phyloP scores from a whole-genome alignment of 2,329 filamentous ascomycete genomes.

The Cladosporium sp. region DNA sequence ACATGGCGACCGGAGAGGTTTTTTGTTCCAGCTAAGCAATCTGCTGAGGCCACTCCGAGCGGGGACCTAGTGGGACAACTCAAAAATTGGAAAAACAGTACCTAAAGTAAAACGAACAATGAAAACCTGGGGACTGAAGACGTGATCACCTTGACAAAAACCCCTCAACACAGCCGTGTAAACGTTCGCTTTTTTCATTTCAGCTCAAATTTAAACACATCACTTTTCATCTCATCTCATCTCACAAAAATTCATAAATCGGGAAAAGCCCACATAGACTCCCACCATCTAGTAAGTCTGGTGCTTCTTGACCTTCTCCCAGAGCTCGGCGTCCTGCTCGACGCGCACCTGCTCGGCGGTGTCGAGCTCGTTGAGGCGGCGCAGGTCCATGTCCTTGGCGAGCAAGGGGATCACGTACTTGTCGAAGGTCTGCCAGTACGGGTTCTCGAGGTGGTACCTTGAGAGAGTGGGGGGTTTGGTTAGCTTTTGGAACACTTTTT shows the following conservation, averaged over 20 bases:
- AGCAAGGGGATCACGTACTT: slow-evolving; percentile 67
- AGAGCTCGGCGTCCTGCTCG: slow-evolving; percentile 30
- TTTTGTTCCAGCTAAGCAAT: too few species aligned
- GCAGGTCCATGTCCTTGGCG: slow-evolving; percentile 65
- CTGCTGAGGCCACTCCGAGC: too few species aligned
- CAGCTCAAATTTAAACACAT: not conserved
- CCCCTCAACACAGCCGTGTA: too few species aligned
- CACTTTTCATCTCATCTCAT: not conserved
- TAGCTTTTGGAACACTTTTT: not conserved
- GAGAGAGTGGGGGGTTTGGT: slow-evolving; percentile 6
- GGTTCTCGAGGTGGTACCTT: slow-evolving; percentile 53
- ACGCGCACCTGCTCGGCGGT: slow-evolving; percentile 42
- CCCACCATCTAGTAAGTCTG: slow-evolving; percentile 29
- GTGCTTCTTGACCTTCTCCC: slow-evolving; percentile 33
- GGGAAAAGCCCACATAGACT: too few species aligned
- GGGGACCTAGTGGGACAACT: too few species aligned
- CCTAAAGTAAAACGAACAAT: too few species aligned
- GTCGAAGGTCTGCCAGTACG: slow-evolving; percentile 73
- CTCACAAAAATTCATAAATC: too few species aligned
- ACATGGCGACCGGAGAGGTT: too few species aligned
- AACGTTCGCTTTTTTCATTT: not conserved
- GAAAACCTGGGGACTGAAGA: too few species aligned
- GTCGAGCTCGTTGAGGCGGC: slow-evolving; percentile 64
- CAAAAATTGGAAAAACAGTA: too few species aligned
- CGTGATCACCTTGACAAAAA: too few species aligned